Evolutionary conservation across 2,329 filamentous ascomycete species (phyloP).

Genomic region (Aspergillus udagawae): DNA sequence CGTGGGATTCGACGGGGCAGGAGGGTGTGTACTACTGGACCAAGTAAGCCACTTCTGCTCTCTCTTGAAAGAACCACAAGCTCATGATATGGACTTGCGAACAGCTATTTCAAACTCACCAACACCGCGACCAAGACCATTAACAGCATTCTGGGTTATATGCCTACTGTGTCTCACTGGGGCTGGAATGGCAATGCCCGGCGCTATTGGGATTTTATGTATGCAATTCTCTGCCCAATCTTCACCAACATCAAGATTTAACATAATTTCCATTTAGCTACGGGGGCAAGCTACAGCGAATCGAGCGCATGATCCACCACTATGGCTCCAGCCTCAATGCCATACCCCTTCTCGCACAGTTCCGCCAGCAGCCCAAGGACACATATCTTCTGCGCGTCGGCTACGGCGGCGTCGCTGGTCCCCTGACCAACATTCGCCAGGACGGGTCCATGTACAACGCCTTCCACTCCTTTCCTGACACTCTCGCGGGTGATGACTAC

Average conservation of each 20-base stretch:
- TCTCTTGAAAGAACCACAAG: not conserved
- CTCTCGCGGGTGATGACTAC: constrained; percentile 54
- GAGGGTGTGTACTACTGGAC: constrained; percentile 60
- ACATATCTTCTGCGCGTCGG: constrained; percentile 52
- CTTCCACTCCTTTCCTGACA: constrained; percentile 56
- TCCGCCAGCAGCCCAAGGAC: constrained; percentile 30
- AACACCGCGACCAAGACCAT: constrained; percentile 50
- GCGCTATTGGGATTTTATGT: constrained; percentile 57
- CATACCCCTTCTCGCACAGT: constrained; percentile 51
- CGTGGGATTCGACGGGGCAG: constrained; percentile 61
- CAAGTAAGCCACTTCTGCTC: constrained; percentile 30
- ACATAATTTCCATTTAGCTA: constrained; percentile 21
- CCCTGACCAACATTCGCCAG: constrained; percentile 53
- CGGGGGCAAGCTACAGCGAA: constrained; percentile 39
- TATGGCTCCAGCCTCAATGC: constrained; percentile 59
- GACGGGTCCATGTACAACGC: constrained; percentile 54
- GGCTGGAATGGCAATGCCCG: constrained; percentile 61
- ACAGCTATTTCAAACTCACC: constrained; percentile 47
- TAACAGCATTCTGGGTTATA: constrained; percentile 53
- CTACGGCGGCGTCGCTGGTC: constrained; percentile 52
- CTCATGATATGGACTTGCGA: not conserved
- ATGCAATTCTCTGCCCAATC: not conserved
- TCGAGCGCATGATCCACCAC: constrained; percentile 55
- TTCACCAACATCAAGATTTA: not conserved
- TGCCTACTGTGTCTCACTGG: constrained; percentile 58